phyloP scores from a whole-genome alignment of 176 grass and related monocot genomes.

The Bothriochloa decipiens region DNA sequence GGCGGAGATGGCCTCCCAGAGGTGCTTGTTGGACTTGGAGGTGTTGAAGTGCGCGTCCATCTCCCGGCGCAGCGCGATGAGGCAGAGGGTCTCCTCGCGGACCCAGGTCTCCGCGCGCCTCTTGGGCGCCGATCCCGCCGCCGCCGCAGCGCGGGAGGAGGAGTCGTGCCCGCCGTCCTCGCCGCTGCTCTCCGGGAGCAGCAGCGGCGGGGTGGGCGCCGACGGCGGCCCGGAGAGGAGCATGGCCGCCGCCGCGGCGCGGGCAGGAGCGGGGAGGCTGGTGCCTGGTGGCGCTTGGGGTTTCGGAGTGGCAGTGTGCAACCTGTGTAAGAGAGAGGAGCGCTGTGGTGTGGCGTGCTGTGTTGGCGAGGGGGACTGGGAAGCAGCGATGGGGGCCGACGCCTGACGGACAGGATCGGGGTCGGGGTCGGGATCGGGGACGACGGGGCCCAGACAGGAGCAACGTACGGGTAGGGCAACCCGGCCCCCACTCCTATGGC shows the following conservation, averaged over 20 bases:
- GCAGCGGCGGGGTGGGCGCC: constrained; percentile 51
- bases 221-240: constrained; percentile 60
- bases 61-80: constrained; percentile 77
- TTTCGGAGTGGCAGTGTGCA: constrained; percentile 17
- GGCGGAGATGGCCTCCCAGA: constrained; percentile 94
- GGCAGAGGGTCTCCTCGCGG: constrained; percentile 84
- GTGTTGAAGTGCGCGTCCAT: constrained; percentile 93
- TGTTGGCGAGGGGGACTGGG: neutral
- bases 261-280: neutral
- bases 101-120: constrained; percentile 98
- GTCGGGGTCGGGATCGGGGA: neutral
- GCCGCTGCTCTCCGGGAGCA: constrained; percentile 69
- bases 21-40: constrained; percentile 98
- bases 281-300: constrained; percentile 11
- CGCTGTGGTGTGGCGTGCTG: neutral
- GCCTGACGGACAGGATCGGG: neutral
- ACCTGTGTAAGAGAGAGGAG: no score
- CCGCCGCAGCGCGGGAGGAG: constrained; percentile 46
- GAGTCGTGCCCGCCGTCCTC: constrained; percentile 74
- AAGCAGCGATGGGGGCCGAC: constrained; percentile 20
- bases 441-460: neutral
- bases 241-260: constrained; percentile 45
- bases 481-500: no score
- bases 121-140: constrained; percentile 62
- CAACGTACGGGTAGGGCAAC: neutral